Conservation (phyloP, 768 basidiomycete species). For the Boletus tylopilopsis region DNA sequence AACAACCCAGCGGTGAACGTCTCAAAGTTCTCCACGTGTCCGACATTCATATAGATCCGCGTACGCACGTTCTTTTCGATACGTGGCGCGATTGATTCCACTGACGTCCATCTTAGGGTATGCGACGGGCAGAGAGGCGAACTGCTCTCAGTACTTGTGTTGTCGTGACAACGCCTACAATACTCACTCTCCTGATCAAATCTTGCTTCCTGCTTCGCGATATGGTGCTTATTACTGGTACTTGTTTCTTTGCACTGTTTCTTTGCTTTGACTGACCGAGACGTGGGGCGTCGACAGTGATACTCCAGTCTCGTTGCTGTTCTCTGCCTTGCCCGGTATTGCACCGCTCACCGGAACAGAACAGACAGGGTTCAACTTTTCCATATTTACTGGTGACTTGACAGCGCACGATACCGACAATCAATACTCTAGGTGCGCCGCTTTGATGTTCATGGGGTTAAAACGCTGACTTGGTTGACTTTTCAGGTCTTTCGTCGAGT, state of each 20-base stretch:
- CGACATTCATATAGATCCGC: slow-evolving; percentile 42
- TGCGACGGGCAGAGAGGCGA: slow-evolving; percentile 62
- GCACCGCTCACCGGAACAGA: slow-evolving; percentile 58
- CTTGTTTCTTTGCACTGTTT: neutral
- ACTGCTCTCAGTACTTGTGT: slow-evolving; percentile 59
- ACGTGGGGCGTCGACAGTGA: slow-evolving; percentile 38
- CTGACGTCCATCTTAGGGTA: slow-evolving; percentile 37
- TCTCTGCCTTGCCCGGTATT: slow-evolving; percentile 59
- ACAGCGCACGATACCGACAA: slow-evolving; percentile 68
- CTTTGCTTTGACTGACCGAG: neutral
- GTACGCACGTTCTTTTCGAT: no score
- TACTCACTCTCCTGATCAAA: slow-evolving; percentile 39
- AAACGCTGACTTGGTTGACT: neutral
- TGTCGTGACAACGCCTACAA: slow-evolving; percentile 53
- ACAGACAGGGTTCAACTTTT: slow-evolving; percentile 56
- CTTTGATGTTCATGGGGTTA: neutral
- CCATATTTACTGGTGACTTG: slow-evolving; percentile 67
- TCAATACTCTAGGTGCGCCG: slow-evolving; percentile 49
- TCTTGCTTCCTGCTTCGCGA: slow-evolving; percentile 55
- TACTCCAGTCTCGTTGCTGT: slow-evolving; percentile 51
- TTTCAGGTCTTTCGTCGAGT: slow-evolving; percentile 50
- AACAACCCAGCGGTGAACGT: slow-evolving; percentile 39
- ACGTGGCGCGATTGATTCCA: neutral
- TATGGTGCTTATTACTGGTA: slow-evolving; percentile 41
- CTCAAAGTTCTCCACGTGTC: slow-evolving; percentile 47